Conservation (phyloP, 495 filamentous ascomycete species). For the Talaromyces borbonicus region DNA sequence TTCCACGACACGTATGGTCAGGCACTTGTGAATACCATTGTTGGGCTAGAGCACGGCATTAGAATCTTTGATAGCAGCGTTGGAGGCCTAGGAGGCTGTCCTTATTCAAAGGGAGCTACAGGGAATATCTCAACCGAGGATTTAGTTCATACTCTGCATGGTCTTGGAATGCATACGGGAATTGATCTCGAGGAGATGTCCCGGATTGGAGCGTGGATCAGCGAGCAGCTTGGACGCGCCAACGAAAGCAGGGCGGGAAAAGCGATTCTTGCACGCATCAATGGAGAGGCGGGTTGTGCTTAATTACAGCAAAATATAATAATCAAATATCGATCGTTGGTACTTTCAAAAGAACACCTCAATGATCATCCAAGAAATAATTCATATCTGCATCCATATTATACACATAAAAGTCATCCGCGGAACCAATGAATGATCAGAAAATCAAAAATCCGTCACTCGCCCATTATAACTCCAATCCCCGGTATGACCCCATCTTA, state of each 20-base stretch:
- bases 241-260: slow-evolving; percentile 74
- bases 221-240: slow-evolving; percentile 60
- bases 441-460: slow-evolving; percentile 78
- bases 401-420: no score
- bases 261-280: slow-evolving; percentile 53
- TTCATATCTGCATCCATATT: no score
- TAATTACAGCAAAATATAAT: not conserved
- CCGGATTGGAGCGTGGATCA: slow-evolving; percentile 85
- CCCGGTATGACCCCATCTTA: slow-evolving; percentile 70
- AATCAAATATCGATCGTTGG: not conserved
- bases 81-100: slow-evolving; percentile 86
- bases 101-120: slow-evolving; percentile 86
- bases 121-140: slow-evolving; percentile 96
- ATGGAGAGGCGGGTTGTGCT: slow-evolving; percentile 1
- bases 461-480: slow-evolving; percentile 97
- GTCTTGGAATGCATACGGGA: slow-evolving; percentile 77
- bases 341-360: no score
- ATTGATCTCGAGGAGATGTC: slow-evolving; percentile 75
- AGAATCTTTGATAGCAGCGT: slow-evolving; percentile 84
- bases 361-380: no score
- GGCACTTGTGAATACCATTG: slow-evolving; percentile 81
- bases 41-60: slow-evolving; percentile 81
- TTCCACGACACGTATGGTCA: slow-evolving; percentile 97
- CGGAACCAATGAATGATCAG: not conserved
- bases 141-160: slow-evolving; percentile 80